phyloP scores from a whole-genome alignment of 768 basidiomycete genomes.

The Cystobasidium onofrii region DNA sequence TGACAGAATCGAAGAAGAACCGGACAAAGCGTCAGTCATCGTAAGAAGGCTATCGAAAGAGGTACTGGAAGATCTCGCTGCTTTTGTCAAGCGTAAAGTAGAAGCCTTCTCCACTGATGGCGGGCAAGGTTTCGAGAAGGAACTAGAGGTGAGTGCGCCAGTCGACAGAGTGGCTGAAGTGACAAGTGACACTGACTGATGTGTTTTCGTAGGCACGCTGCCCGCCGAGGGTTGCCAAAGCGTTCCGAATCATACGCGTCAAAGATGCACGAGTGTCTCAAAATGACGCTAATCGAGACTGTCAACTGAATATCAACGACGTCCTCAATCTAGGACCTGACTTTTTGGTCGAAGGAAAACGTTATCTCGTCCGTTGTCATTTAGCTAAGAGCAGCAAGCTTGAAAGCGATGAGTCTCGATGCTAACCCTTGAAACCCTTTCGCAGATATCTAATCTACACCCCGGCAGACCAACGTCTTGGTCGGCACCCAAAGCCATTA shows the following conservation, averaged over 20 bases:
- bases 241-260: slow-evolving; percentile 67
- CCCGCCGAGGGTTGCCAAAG: slow-evolving; percentile 65
- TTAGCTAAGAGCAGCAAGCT: slow-evolving; percentile 36
- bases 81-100: slow-evolving; percentile 37
- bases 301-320: slow-evolving; percentile 75
- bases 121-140: slow-evolving; percentile 59
- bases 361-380: slow-evolving; percentile 55
- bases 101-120: slow-evolving; percentile 53
- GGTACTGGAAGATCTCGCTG: slow-evolving; percentile 20
- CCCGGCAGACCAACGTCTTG: slow-evolving; percentile 64
- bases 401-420: not conserved
- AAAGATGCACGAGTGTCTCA: slow-evolving; percentile 50
- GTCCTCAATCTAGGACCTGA: slow-evolving; percentile 52
- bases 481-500: slow-evolving; percentile 57
- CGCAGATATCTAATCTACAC: slow-evolving; percentile 61
- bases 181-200: not conserved
- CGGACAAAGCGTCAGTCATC: slow-evolving; percentile 48
- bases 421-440: not conserved
- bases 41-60: slow-evolving; percentile 49
- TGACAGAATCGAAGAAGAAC: slow-evolving; percentile 31
- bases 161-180: not conserved
- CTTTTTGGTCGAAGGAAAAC: slow-evolving; percentile 57
- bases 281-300: slow-evolving; percentile 48
- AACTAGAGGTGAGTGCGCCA: slow-evolving; percentile 59
- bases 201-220: slow-evolving; percentile 45